Evolutionary conservation across 768 basidiomycete genomes (phyloP), one percentile per base, ranked within the genome.

Genomic region (Mycena maculata): DNA sequence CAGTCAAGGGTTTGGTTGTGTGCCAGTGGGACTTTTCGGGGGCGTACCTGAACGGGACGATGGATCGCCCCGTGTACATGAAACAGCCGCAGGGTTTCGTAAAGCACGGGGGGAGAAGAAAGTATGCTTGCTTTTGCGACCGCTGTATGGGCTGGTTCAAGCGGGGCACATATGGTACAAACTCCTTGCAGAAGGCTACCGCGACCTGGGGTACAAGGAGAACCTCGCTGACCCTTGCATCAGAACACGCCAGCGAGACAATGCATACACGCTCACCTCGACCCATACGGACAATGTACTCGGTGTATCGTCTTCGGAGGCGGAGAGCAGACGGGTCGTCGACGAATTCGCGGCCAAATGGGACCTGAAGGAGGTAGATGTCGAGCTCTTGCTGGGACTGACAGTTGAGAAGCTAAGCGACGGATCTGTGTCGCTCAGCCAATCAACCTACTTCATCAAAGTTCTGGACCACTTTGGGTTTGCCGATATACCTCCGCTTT

Each of bases 61-160:
- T 66, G 64, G 64, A 60, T 33, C 57, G 31, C 9, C 39, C 27
- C 0, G 50, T 60, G 7, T 60, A 66, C 58, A 66, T 66, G 57
- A 53, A 48, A 7, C 64, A 66, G 52, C 64, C 64, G 16, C 30
- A 22, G 2, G 58, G 64, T 2, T 66, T 66, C 44, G 41, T 25
- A 27, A 52, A 66, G 64, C 56, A 53, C 41, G 64, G 64, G 64
- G 64, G 64, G 64, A 66, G 16, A 33, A 25, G 3, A 66, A 66
- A 15, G 58, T 65, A 2, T 65, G 56, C 38, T 53, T 59, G 45
- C 64, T 65, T 39, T 27, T 49, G 15, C 48, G 28, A 49, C 48
- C 48, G 48, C 48, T 49, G 9, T 49, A 49, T 11, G 48, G 48
- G 28, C 28, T 49, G 2, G 48, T 49, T 3, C 48, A 49, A 28